Base-by-base conservation (phyloP, 2,329 filamentous ascomycete species). In the Ustulina deusta region DNA sequence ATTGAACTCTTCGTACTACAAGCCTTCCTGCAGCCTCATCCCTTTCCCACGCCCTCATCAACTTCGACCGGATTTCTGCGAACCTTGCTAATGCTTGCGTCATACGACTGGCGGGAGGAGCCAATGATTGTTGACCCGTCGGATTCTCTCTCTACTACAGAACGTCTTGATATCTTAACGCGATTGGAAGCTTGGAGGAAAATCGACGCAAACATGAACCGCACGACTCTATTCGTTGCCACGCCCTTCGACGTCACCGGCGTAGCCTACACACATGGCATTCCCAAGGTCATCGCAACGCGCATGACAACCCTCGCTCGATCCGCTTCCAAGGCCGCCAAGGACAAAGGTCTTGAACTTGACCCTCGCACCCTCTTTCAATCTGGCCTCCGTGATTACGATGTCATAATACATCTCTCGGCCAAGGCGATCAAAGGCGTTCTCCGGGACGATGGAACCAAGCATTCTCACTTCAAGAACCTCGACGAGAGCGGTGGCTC, bases 71-170 rank as follows among this genome's bases (percentile, higher is more conserved):
- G 93, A 4, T 95, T 99, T 76, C 81, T 97, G 32, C 89, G 94
- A 25, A 92, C 93, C 0, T 83, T 99, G 1, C 83, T 90, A 36
- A 91, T 95, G 78, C 84, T 99, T 15, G 89, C 94, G 1, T 86
- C 89, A 48, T 99, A 96, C 94, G 93, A 98, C 78, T 99, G 96
- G 96, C 89, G 92, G 32, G 85, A 90, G 7, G 90, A 94, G 61
- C 92, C 96, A 1, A 84, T 98, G 36, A 85, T 97, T 38, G 85
- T 97, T 29, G 93, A 97, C 78, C 86, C 93, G 29, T 86, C 89
- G 11, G 87, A 85, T 68, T 86, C 89, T 15, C 84, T 97, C 75
- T 86, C 87, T 7, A 79, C 83, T 7, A 82, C 87, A 11, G 88
- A 91, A 34, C 84, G 91, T 11, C 81, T 87, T 36, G 82, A 84